Conservation (phyloP, 2,329 filamentous ascomycete species). For the Ceratocystis ficicola region DNA sequence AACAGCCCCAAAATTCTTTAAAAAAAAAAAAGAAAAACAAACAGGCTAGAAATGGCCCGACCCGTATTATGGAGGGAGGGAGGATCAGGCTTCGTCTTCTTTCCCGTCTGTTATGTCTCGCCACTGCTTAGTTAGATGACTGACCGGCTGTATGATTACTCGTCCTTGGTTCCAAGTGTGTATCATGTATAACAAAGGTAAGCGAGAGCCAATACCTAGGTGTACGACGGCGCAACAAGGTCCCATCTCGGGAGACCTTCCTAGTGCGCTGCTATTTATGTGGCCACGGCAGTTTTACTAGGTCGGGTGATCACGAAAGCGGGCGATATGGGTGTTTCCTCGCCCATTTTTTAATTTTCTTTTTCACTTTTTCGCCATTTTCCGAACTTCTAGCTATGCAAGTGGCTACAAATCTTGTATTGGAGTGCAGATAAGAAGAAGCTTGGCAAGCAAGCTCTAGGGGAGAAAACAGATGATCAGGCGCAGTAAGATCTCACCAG, state of each 20-base stretch:
- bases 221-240: neutral
- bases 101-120: neutral
- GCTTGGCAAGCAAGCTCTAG: too few relatives aligned
- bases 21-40: neutral
- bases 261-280: neutral
- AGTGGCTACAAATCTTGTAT: slow-evolving; percentile 1
- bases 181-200: slow-evolving; percentile 3
- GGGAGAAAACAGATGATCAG: too few relatives aligned
- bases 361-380: too few relatives aligned
- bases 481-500: neutral
- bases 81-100: neutral
- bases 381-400: neutral
- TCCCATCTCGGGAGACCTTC: neutral
- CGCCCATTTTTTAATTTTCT: too few relatives aligned
- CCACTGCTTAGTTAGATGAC: neutral
- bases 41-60: neutral
- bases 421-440: neutral
- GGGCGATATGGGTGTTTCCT: too few relatives aligned
- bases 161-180: neutral
- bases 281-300: neutral
- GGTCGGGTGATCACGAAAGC: neutral
- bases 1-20: too few relatives aligned
- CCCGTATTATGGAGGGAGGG: neutral
- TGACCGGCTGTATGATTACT: neutral
- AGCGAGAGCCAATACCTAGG: slow-evolving; percentile 2